phyloP scores from a whole-genome alignment of 306 rosid species.

The Prunus persica region Prunus_persica_NCBIv2 NC_034014.1:29098001-29098500 shows the following conservation, averaged over 20 bases:
- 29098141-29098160: constrained; percentile 84
- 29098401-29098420: too few species aligned
- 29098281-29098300: background rate
- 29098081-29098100: constrained; percentile 91
- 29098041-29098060: constrained; percentile 97
- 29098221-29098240: background rate
- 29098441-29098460: too few species aligned
- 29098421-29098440: too few species aligned
- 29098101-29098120: constrained; percentile 85
- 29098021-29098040: constrained; percentile 41
- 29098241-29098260: background rate
- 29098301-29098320: background rate
- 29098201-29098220: background rate
- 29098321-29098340: too few species aligned
- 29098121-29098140: constrained; percentile 79
- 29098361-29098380: too few species aligned
- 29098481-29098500: too few species aligned
- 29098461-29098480: too few species aligned
- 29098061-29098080: constrained; percentile 98
- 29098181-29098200: constrained; percentile 62
- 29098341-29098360: too few species aligned
- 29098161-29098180: constrained; percentile 92
- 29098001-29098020: constrained; percentile 1
- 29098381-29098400: too few species aligned
- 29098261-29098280: background rate